Percentiles rank a stretch among this genome's conserved stretches.
Conservation (phyloP, 192 early-diverging fungal genomes). For the Pilaira anomala region DNA sequence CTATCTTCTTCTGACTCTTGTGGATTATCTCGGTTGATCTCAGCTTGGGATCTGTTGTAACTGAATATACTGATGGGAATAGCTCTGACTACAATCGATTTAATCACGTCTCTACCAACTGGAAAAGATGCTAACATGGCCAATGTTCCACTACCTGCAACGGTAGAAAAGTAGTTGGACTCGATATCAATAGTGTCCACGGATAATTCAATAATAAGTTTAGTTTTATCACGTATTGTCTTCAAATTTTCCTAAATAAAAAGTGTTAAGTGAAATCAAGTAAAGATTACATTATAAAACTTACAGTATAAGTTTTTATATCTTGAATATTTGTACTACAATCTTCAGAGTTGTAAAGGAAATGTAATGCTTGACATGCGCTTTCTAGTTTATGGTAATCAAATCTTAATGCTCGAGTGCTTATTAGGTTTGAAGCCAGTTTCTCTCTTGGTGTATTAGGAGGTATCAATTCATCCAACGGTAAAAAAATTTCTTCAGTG, state of each 20-base stretch:
- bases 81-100: background rate
- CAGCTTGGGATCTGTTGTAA: background rate
- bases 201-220: background rate
- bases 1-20: no score
- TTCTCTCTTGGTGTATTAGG: background rate
- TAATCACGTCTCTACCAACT: background rate
- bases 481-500: slow-evolving; percentile 4
- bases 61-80: slow-evolving; percentile 13
- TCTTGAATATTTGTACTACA: background rate
- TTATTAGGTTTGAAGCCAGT: background rate
- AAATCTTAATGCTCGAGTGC: no score
- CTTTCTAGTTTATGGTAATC: slow-evolving; percentile 11
- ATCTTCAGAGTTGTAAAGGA: background rate
- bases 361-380: background rate
- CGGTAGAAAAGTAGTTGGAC: background rate
- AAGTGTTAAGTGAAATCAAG: background rate
- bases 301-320: no score
- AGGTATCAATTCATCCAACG: background rate
- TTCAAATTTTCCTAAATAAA: background rate
- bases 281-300: background rate
- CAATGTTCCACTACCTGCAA: slow-evolving; percentile 5
- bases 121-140: slow-evolving; percentile 6
- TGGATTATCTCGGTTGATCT: no score
- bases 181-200: background rate
- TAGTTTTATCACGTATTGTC: background rate